These are phyloP conservation scores for Claviceps arundinis DNA, from an alignment of 2,329 filamentous ascomycete species.

Conservation along the genomic window DNA sequence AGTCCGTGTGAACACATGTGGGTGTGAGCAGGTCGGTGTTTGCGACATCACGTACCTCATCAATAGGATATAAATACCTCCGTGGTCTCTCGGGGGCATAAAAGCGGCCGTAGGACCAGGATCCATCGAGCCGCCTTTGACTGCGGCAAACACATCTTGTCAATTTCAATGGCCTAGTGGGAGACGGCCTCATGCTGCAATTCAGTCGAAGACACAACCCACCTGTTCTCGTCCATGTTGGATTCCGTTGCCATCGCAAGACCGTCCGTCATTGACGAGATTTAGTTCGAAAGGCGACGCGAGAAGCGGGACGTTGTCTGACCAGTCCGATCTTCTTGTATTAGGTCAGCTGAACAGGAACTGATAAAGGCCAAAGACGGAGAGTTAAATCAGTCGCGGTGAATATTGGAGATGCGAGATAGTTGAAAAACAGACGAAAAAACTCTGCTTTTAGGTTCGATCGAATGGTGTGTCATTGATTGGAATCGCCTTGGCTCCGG, in stretches of 20 bases:
- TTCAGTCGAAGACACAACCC: background rate
- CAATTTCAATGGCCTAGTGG: background rate
- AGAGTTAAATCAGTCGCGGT: no score
- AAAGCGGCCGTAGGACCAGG: constrained; percentile 50
- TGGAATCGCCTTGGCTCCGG: no score
- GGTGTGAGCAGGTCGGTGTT: background rate
- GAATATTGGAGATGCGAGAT: no score
- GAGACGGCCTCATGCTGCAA: background rate
- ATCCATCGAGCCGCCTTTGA: constrained; percentile 10
- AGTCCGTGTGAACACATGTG: background rate
- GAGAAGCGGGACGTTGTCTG: background rate
- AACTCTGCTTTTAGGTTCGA: no score
- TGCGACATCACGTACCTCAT: constrained; percentile 42
- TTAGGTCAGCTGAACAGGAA: background rate
- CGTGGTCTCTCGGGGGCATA: constrained; percentile 57
- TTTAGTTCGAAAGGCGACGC: background rate
- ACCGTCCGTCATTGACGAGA: background rate
- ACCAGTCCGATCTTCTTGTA: background rate
- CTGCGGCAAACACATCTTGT: background rate
- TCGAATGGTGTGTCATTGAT: no score
- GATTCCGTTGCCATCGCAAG: background rate
- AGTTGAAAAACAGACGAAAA: no score
- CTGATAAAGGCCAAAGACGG: no score
- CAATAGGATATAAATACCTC: constrained; percentile 65
- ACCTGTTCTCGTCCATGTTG: background rate